A percentile compares a stretch with the other conserved stretches of the same genome.
Conservation (phyloP, 371 early-diverging fungal genomes). For the Mucor mucedo region DNA sequence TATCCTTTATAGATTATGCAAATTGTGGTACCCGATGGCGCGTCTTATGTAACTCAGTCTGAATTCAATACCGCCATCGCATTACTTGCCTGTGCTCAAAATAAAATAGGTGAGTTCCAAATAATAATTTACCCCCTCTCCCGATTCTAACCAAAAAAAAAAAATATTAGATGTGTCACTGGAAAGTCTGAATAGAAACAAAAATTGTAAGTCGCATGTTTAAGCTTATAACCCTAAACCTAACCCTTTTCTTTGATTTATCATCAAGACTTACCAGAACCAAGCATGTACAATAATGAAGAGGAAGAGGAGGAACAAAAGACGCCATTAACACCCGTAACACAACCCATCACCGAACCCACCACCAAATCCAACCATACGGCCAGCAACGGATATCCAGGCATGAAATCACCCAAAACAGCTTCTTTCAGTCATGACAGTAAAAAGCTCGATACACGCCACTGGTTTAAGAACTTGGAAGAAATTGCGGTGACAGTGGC, state of each 20-base stretch:
- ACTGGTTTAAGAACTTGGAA: slow-evolving; percentile 63
- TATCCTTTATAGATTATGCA: slow-evolving; percentile 38
- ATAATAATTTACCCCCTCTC: too few species aligned
- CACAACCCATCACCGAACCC: slow-evolving; percentile 16
- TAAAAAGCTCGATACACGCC: slow-evolving; percentile 24
- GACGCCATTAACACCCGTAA: neutral
- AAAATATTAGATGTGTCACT: slow-evolving; percentile 30
- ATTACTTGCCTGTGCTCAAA: slow-evolving; percentile 72
- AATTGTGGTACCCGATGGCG: slow-evolving; percentile 52
- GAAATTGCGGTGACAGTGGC: slow-evolving; percentile 66
- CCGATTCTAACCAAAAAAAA: too few species aligned
- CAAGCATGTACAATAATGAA: slow-evolving; percentile 13
- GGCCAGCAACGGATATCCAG: slow-evolving; percentile 21
- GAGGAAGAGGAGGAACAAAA: slow-evolving; percentile 1
- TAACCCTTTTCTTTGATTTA: too few species aligned
- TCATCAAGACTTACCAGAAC: slow-evolving; percentile 35
- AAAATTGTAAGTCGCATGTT: slow-evolving; percentile 30
- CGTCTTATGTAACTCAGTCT: slow-evolving; percentile 57
- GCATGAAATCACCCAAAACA: slow-evolving; percentile 14
- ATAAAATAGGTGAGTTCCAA: slow-evolving; percentile 59
- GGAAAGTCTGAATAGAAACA: slow-evolving; percentile 31
- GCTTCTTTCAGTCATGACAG: neutral
- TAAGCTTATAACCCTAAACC: too few species aligned
- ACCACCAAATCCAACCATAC: slow-evolving; percentile 10
- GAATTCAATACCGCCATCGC: slow-evolving; percentile 75